Evolutionary conservation across 169 alveolate species (phyloP), one percentile per base, ranked within the genome.

Genomic region (Plasmodium knowlesi): DNA sequence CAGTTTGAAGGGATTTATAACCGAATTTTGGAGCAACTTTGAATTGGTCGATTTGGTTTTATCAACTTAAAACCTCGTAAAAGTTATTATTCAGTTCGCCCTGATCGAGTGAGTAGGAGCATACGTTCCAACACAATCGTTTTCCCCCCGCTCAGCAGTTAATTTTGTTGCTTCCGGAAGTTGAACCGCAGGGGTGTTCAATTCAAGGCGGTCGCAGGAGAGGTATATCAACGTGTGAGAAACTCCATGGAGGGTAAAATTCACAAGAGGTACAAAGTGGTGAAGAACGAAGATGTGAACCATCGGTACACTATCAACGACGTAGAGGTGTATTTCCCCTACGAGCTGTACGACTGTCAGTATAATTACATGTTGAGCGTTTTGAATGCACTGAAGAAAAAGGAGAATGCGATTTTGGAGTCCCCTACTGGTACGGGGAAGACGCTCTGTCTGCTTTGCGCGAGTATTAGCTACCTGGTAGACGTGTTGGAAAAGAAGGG

Each of bases 351-450:
- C 95, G 95, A 95, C 50, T 95, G 97, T 84, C 97, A 98, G 93
- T 83, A 84, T 84, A 89, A 96, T 37, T 96, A 97, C 82, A 97
- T 97, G 97, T 70, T 93, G 89, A 95, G 95, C 79, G 98, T 98
- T 3, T 92, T 97, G 14, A 95, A 97, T 92, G 95, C 98, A 34
- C 61, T 90, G 57, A 90, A 90, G 57, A 90, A 81, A 37, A 90
- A 67, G 76, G 92, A 97, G 54, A 97, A 98, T 92, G 99, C 99
- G 19, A 97, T 98, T 61, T 92, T 99, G 22, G 99, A 98, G 95
- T 97, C 99, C 1, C 99, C 99, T 5, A 99, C 99, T 5, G 99
- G 99, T 12, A 99, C 99, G 30, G 99, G 99, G 2, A 99, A 99
- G 92, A 98, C 99, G 22, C 61, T 98, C 50, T 97, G 99, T 80